Conservation (phyloP, 2,329 filamentous ascomycete genomes). For the Scedosporium apiospermum region DNA sequence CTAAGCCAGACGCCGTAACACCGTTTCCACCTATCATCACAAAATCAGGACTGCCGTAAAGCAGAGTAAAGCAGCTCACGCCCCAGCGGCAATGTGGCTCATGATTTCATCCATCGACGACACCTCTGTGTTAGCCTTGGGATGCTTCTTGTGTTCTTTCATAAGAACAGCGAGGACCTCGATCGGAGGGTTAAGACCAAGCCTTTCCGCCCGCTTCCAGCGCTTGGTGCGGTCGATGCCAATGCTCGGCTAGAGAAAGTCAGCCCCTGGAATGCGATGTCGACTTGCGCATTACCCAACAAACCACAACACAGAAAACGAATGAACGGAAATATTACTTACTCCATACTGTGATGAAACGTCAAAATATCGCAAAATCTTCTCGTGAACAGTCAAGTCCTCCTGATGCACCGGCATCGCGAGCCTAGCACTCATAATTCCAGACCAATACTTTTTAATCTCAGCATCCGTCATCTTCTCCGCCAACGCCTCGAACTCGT, state of each 20-base stretch:
- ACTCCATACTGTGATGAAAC: slow-evolving; percentile 87
- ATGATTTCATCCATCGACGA: slow-evolving; percentile 59
- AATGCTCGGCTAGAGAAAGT: slow-evolving; percentile 63
- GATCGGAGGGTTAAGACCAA: slow-evolving; percentile 81
- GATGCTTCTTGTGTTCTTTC: slow-evolving; percentile 50
- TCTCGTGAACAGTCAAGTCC: slow-evolving; percentile 64
- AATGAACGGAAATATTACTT: slow-evolving; percentile 31
- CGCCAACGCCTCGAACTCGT: slow-evolving; percentile 47
- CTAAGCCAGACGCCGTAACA: background rate
- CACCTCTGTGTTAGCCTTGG: slow-evolving; percentile 38
- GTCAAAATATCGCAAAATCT: slow-evolving; percentile 85
- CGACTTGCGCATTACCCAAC: background rate
- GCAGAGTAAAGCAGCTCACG: background rate
- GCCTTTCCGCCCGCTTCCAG: slow-evolving; percentile 74
- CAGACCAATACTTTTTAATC: slow-evolving; percentile 69
- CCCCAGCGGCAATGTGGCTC: background rate
- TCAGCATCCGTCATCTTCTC: slow-evolving; percentile 56
- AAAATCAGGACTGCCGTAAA: background rate
- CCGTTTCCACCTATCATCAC: background rate
- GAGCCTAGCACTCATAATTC: slow-evolving; percentile 58
- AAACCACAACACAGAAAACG: background rate
- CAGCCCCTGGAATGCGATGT: background rate
- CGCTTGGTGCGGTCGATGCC: slow-evolving; percentile 73
- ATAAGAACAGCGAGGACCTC: slow-evolving; percentile 83
- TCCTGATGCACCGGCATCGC: slow-evolving; percentile 70